Percentiles rank a stretch among this genome's conserved stretches.
These are phyloP conservation scores for Fusarium sterilihyphosum DNA, from an alignment of 2,329 filamentous ascomycete genomes.

Conservation along the genomic window DNA sequence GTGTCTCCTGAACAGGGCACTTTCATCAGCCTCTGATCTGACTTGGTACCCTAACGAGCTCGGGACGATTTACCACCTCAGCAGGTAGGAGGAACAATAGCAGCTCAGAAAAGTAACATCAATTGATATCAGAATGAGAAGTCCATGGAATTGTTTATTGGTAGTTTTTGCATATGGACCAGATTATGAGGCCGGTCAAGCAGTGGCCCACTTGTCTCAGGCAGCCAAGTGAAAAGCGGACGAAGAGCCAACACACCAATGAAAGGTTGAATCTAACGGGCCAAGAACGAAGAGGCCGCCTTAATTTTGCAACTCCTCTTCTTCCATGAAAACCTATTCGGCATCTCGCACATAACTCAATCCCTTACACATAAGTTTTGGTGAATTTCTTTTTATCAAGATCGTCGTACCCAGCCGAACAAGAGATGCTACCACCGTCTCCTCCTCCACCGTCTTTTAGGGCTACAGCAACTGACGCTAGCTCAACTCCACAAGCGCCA, in stretches of 20 bases:
- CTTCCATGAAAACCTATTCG: neutral
- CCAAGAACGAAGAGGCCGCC: neutral
- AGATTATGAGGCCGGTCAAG: no score
- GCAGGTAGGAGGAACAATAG: neutral
- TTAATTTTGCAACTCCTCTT: neutral
- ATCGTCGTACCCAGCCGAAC: neutral
- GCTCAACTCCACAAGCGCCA: neutral
- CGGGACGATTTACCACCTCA: no score
- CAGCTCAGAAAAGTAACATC: neutral
- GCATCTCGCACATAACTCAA: neutral
- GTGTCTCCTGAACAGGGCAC: neutral
- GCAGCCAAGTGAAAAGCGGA: neutral
- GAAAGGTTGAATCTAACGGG: fast-evolving
- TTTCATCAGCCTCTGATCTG: neutral
- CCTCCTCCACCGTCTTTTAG: neutral
- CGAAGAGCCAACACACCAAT: neutral
- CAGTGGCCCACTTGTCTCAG: neutral
- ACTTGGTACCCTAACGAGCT: no score
- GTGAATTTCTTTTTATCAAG: no score
- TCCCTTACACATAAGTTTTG: fast-evolving
- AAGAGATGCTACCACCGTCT: neutral
- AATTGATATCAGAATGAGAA: no score
- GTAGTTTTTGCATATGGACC: no score
- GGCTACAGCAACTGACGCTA: fast-evolving
- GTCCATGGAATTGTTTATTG: no score